Evolutionary conservation across 768 basidiomycete genomes (phyloP).

Genomic region (Boletellus ananas): DNA sequence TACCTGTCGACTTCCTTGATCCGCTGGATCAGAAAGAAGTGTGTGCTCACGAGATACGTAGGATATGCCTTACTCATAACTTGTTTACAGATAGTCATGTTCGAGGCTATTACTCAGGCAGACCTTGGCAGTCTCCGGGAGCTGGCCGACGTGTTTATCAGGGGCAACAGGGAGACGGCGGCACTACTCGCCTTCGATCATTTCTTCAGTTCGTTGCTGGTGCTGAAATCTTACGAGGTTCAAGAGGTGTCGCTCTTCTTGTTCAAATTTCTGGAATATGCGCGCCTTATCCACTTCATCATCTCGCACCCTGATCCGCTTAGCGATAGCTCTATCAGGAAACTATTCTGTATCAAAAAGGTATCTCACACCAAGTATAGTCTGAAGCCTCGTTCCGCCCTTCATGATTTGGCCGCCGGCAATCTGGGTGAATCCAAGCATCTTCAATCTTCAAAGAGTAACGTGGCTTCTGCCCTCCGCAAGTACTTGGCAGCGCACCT

Average conservation of each 20-base stretch:
- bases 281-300: constrained; percentile 2
- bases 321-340: constrained; percentile 19
- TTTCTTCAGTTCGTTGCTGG: constrained; percentile 3
- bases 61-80: not conserved
- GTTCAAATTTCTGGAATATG: constrained; percentile 4
- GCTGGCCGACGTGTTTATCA: constrained; percentile 32
- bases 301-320: constrained; percentile 7
- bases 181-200: constrained; percentile 11
- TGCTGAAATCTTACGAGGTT: constrained; percentile 22
- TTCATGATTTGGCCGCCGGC: not conserved
- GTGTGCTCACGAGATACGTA: not conserved
- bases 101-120: constrained; percentile 28
- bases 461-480: constrained; percentile 23
- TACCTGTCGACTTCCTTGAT: constrained; percentile 9
- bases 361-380: constrained; percentile 8
- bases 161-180: not conserved
- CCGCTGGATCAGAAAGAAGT: constrained; percentile 11
- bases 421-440: not conserved
- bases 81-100: constrained; percentile 25
- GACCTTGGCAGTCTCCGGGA: constrained; percentile 27
- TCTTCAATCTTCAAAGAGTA: constrained; percentile 6
- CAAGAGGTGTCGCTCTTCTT: constrained; percentile 9
- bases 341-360: constrained; percentile 23
- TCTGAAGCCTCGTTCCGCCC: constrained; percentile 7
- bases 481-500: constrained; percentile 28